Conservation (phyloP, 1,139 yeast genomes). For the Hemisphaericaspora xylanilytica region DNA sequence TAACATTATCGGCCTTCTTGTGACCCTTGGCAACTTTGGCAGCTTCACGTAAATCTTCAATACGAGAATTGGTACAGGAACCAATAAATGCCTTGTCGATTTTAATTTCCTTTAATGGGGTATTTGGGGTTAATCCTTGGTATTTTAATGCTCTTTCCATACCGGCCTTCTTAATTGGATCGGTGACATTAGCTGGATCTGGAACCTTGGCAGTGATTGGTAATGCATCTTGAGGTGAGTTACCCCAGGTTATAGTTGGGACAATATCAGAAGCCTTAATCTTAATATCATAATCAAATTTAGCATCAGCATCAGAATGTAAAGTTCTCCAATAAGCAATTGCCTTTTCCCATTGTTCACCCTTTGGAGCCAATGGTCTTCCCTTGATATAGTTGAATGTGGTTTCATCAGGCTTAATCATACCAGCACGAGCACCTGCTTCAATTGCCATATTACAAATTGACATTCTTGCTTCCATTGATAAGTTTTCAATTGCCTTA, state of each 20-base stretch:
- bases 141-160: constrained; percentile 88
- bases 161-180: constrained; percentile 77
- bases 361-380: constrained; percentile 91
- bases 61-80: constrained; percentile 96
- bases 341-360: constrained; percentile 94
- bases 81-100: constrained; percentile 96
- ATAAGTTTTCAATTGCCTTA: constrained; percentile 79
- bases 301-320: constrained; percentile 84
- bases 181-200: constrained; percentile 71
- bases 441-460: constrained; percentile 99
- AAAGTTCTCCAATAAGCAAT: constrained; percentile 85
- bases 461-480: constrained; percentile 99
- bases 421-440: constrained; percentile 99
- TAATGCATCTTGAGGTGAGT: constrained; percentile 96
- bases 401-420: constrained; percentile 91
- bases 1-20: constrained; percentile 77
- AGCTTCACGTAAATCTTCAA: constrained; percentile 94
- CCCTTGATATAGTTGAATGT: constrained; percentile 89
- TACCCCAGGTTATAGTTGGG: constrained; percentile 99
- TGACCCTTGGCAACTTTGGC: constrained; percentile 91
- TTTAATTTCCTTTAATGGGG: constrained; percentile 67
- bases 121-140: constrained; percentile 86
- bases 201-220: constrained; percentile 91
- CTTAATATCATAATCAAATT: constrained; percentile 78
- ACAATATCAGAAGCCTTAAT: constrained; percentile 82